phyloP scores from a whole-genome alignment of 768 basidiomycete species.

The Podaxis mareebaensis region DNA sequence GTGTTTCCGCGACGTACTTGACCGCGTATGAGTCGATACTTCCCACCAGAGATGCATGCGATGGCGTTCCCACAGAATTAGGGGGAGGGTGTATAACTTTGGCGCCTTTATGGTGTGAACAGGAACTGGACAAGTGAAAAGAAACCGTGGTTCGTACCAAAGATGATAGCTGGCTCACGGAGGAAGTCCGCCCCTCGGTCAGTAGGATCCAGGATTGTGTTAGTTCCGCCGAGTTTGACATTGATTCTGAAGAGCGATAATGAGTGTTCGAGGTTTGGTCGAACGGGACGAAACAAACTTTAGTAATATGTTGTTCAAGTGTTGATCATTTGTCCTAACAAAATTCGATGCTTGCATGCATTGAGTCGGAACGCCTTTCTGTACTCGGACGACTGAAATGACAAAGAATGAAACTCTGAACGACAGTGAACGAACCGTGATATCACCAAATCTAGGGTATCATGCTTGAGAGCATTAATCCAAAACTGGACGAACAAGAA shows the following conservation, averaged over 20 bases:
- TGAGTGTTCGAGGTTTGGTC: not conserved
- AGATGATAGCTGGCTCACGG: too few relatives aligned
- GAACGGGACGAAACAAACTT: constrained; percentile 50
- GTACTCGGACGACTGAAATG: not conserved
- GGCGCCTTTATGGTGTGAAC: too few relatives aligned
- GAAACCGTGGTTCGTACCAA: too few relatives aligned
- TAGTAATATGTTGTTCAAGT: constrained; percentile 78
- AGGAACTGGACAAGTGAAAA: too few relatives aligned
- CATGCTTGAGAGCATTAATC: not conserved
- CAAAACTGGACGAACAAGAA: constrained; percentile 18
- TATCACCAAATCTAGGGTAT: constrained; percentile 64
- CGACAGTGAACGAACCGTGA: constrained; percentile 23
- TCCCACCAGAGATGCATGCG: too few relatives aligned
- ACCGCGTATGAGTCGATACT: constrained; percentile 77
- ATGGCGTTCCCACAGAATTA: too few relatives aligned
- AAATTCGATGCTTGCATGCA: constrained; percentile 71
- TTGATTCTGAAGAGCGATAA: constrained; percentile 58
- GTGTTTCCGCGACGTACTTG: constrained; percentile 66
- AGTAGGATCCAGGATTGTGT: too few relatives aligned
- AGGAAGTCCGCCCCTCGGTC: too few relatives aligned
- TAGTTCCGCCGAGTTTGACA: constrained; percentile 82
- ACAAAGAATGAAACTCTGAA: not conserved
- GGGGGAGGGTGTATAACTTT: too few relatives aligned
- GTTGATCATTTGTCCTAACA: constrained; percentile 65
- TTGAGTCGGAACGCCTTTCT: constrained; percentile 81